A percentile compares a stretch with the other conserved stretches of the same genome.
Conservation (phyloP, 495 filamentous ascomycete species). For the Tricharina praecox region DNA sequence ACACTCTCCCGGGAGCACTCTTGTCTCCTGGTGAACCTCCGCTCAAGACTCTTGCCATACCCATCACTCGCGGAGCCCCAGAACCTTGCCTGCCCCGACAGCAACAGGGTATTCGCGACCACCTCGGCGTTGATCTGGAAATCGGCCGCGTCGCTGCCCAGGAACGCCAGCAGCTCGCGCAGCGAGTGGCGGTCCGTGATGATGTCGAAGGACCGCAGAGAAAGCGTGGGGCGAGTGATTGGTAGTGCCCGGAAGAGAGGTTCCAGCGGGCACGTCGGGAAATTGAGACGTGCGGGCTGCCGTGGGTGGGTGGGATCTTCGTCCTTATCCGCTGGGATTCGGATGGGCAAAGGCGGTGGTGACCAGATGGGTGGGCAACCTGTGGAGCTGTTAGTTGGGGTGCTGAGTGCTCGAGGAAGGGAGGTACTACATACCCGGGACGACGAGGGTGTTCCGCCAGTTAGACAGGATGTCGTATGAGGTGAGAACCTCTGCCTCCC, state of each 20-base stretch:
- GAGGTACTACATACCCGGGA: not conserved
- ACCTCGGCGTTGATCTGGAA: not conserved
- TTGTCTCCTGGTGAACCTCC: not conserved
- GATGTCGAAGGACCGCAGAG: slow-evolving; percentile 31
- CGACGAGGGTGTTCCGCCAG: not conserved
- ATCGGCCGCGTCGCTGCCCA: not conserved
- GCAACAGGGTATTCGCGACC: not conserved
- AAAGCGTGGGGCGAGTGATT: slow-evolving; percentile 31
- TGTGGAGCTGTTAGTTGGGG: not conserved
- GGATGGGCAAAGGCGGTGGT: not conserved
- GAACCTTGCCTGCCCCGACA: not conserved
- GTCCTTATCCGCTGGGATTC: not conserved
- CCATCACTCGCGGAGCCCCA: not conserved
- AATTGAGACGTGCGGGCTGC: slow-evolving; percentile 3
- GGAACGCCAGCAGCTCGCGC: slow-evolving; percentile 29
- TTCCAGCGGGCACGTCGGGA: slow-evolving; percentile 34
- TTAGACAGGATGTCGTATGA: not conserved
- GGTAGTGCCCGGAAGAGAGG: slow-evolving; percentile 36
- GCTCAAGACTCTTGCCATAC: not conserved
- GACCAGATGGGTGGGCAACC: not conserved
- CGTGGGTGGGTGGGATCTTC: not conserved
- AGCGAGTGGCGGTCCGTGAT: slow-evolving; percentile 39
- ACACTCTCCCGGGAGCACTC: not conserved
- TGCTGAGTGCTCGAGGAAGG: not conserved
- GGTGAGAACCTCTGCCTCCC: no score